Percentiles rank a stretch among this genome's conserved stretches.
Conservation (phyloP, 2,329 filamentous ascomycete species). For the Emmonsia crescens region DNA sequence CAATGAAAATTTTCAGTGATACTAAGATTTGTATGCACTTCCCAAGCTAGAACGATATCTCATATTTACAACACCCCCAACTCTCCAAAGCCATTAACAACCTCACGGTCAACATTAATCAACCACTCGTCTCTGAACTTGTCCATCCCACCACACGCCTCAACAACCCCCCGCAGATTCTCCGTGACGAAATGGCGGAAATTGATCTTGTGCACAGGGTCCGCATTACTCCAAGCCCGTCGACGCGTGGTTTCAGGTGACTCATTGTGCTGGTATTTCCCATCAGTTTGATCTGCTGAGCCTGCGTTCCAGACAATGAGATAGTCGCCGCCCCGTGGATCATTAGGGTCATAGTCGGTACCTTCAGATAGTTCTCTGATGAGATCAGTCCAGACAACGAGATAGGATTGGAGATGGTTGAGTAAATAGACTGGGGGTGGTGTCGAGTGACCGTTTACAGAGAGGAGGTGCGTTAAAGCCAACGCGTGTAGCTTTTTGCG, state of each 20-base stretch:
- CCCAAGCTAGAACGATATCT: neutral
- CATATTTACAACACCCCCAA: conserved; percentile 10
- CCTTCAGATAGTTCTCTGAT: conserved; percentile 36
- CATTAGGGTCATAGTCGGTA: conserved; percentile 25
- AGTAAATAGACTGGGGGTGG: conserved; percentile 32
- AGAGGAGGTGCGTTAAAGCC: conserved; percentile 36
- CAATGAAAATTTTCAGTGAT: neutral
- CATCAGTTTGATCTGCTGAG: conserved; percentile 20
- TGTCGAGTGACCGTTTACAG: conserved; percentile 25
- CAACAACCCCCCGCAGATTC: conserved; percentile 29
- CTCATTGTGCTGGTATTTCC: conserved; percentile 25
- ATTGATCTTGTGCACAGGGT: conserved; percentile 35
- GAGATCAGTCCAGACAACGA: conserved; percentile 38
- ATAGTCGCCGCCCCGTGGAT: conserved; percentile 28
- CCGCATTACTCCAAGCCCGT: conserved; percentile 29
- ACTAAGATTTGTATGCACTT: too few relatives aligned
- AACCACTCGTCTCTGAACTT: conserved; percentile 35
- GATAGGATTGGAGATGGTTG: conserved; percentile 35
- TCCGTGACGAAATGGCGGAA: conserved; percentile 36
- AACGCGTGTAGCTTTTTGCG: conserved; percentile 39
- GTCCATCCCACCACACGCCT: conserved; percentile 30
- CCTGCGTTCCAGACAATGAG: conserved; percentile 29
- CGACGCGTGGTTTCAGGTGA: conserved; percentile 33
- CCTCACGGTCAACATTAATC: conserved; percentile 34
- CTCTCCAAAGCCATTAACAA: conserved; percentile 22